These are phyloP conservation scores for Pichia heedii DNA, from an alignment of 805 yeast species.

Conservation along the genomic window DNA sequence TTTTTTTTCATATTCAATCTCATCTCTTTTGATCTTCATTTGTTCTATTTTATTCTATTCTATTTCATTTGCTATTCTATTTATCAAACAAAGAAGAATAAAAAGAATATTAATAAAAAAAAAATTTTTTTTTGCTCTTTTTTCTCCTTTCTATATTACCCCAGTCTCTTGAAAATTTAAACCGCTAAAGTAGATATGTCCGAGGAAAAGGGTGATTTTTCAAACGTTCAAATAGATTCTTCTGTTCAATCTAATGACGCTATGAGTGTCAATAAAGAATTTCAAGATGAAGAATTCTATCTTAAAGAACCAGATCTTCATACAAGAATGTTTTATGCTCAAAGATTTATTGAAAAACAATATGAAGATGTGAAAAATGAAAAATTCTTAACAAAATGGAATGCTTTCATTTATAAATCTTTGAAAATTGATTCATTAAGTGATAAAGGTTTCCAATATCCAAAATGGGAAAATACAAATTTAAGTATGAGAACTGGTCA, in stretches of 20 bases:
- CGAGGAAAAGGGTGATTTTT: background rate
- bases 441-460: constrained; percentile 7
- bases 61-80: no score
- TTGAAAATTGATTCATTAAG: constrained; percentile 7
- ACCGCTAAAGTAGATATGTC: no score
- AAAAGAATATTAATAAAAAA: no score
- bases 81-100: no score
- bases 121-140: no score
- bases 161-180: no score
- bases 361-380: constrained; percentile 7
- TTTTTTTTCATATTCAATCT: no score
- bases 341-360: constrained; percentile 15
- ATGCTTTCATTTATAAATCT: constrained; percentile 5
- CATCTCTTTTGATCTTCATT: no score
- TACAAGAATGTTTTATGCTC: constrained; percentile 19
- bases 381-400: constrained; percentile 5
- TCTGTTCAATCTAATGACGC: no score
- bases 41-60: no score
- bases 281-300: background rate
- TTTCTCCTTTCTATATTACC: no score
- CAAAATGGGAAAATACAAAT: constrained; percentile 14
- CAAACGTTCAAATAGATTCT: background rate
- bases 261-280: no score
- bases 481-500: constrained; percentile 13
- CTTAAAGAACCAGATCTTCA: constrained; percentile 5